Conservation (phyloP, 768 basidiomycete species). For the Nidularia sp. region DNA sequence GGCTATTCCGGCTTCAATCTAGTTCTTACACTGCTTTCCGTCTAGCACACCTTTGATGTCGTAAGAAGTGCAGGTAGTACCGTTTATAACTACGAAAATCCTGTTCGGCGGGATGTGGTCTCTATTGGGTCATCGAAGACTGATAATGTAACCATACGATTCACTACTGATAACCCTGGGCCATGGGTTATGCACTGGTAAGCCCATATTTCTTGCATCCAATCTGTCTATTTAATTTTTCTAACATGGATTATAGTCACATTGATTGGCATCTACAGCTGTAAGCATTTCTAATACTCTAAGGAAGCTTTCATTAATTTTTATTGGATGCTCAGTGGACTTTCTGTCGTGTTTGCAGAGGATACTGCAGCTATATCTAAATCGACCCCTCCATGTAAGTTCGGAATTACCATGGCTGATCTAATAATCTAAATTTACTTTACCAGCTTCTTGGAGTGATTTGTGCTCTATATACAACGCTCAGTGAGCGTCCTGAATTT, state of each 20-base stretch:
- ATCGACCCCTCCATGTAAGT: not conserved
- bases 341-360: not conserved
- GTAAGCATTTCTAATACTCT: conserved; percentile 2
- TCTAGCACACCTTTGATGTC: conserved; percentile 36
- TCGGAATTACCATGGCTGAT: not conserved
- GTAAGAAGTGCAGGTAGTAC: conserved; percentile 24
- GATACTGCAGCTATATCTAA: not conserved
- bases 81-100: conserved; percentile 30
- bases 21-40: conserved; percentile 9
- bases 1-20: not conserved
- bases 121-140: conserved; percentile 13
- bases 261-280: conserved; percentile 33
- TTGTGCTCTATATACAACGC: conserved; percentile 1
- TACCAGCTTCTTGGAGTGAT: not conserved
- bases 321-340: not conserved
- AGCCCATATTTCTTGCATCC: not conserved
- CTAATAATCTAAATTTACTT: not conserved
- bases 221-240: not conserved
- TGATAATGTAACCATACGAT: conserved; percentile 43
- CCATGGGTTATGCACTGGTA: conserved; percentile 40
- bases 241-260: conserved; percentile 9
- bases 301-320: not conserved
- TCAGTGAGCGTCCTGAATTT: not conserved
- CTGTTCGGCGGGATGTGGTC: conserved; percentile 27
- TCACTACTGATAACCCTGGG: conserved; percentile 60